Evolutionary conservation across 768 basidiomycete genomes (phyloP), one percentile per base, ranked within the genome.

Genomic region (Boletus eberwhitei): DNA sequence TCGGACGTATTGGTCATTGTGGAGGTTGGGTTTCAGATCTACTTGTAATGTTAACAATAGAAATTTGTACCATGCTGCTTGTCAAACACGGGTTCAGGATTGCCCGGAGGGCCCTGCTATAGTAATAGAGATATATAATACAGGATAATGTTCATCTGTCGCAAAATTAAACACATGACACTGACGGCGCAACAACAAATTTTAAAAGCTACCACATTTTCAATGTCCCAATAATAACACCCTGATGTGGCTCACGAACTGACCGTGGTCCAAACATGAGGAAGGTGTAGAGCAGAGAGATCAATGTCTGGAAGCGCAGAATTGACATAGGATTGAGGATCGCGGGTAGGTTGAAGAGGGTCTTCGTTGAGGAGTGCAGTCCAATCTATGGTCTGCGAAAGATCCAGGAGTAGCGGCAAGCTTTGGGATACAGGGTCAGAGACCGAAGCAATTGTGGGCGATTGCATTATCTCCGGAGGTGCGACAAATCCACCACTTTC

Each of bases 351-450:
- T 24, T 29, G 35, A 11, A 4, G 47, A 4, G 34, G 26, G 16
- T 42, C 26, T 31, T 26, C 36, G 4, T 48, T 38, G 37, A 63
- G 36, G 4, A 62, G 54, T 32, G 24, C 16, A 3, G 49, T 57
- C 62, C 55, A 64, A 22, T 60, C 55, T 16, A 63, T 51, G 41
- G 48, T 1, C 43, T 48, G 36, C 17, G 57, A 59, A 16, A 35
- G 3, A 22, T 44, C 26, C 1, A 35, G 14, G 4, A 45, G 32
- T 38, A 16, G 5, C 11, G 32, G 36, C 14, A 49, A 17, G 14
- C 4, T 40, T 26, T 47, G 22, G 2, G 37, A 8, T 21, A 26
- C 21, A 22, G 24, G 2, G 13, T 29, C 31, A 14, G 41, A 3
- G 22, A 8, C 11, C 5, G 52, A 22, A 38, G 40, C 2, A 13